Percentiles rank a stretch among this genome's conserved stretches.
Evolutionary conservation across 1,139 yeast genomes (phyloP).

Genomic region (Debaryomyces udenii): DNA sequence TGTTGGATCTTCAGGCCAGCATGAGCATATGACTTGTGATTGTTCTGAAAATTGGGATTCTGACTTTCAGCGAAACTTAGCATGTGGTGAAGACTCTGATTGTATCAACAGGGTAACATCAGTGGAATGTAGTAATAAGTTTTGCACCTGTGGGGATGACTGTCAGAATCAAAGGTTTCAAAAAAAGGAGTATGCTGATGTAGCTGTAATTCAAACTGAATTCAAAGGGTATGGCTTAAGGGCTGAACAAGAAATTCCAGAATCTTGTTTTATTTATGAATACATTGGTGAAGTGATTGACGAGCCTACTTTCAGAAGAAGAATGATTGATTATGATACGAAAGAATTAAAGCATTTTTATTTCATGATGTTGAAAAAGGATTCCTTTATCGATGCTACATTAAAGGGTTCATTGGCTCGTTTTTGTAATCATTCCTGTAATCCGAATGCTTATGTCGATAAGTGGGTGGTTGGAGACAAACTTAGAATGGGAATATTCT

Average conservation of each 20-base stretch:
- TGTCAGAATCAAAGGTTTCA: conserved; percentile 93
- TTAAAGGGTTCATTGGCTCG: conserved; percentile 84
- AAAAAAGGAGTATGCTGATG: conserved; percentile 65
- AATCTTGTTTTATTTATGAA: conserved; percentile 78
- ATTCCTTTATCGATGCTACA: conserved; percentile 94
- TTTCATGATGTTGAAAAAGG: conserved; percentile 95
- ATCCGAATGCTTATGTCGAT: conserved; percentile 91
- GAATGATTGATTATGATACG: conserved; percentile 75
- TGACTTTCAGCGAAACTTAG: conserved; percentile 47
- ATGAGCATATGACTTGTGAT: conserved; percentile 86
- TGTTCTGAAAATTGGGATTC: conserved; percentile 59
- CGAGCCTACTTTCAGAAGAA: conserved; percentile 66
- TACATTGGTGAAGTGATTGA: conserved; percentile 93
- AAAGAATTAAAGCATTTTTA: conserved; percentile 84
- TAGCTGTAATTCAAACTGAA: conserved; percentile 79
- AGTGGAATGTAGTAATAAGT: conserved; percentile 84
- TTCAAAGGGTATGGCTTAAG: conserved; percentile 89
- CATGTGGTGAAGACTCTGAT: conserved; percentile 85
- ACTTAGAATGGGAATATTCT: conserved; percentile 91
- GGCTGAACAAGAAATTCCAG: conserved; percentile 61
- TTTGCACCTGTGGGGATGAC: conserved; percentile 70
- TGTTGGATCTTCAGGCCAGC: conserved; percentile 69
- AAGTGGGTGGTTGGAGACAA: conserved; percentile 96
- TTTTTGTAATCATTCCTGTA: conserved; percentile 93
- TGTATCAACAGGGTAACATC: conserved; percentile 92